These are phyloP conservation scores for Lactifluus volemus DNA, from an alignment of 768 basidiomycete species.

Conservation along the genomic window DNA sequence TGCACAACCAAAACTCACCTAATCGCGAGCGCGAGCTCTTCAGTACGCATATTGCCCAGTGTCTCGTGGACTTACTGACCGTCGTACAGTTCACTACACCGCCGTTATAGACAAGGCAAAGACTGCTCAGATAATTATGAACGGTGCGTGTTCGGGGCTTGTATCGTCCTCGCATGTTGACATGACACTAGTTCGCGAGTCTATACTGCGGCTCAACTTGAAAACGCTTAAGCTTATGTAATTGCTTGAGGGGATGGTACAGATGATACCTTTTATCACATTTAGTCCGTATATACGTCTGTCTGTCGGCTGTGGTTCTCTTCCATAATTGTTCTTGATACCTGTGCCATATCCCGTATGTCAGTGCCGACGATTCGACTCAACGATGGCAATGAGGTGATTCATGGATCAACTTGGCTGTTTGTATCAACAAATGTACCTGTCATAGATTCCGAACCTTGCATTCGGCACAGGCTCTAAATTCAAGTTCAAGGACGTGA, in stretches of 20 bases:
- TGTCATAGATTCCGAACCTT: conserved; percentile 45
- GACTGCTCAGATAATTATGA: conserved; percentile 65
- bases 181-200: conserved; percentile 37
- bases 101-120: conserved; percentile 73
- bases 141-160: conserved; percentile 37
- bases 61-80: background rate
- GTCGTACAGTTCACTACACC: conserved; percentile 58
- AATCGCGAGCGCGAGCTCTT: conserved; percentile 68
- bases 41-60: conserved; percentile 36
- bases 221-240: conserved; percentile 46
- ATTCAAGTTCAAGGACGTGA: conserved; percentile 37
- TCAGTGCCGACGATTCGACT: conserved; percentile 26
- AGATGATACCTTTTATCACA: background rate
- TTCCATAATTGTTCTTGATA: background rate
- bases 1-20: conserved; percentile 59
- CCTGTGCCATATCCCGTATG: too few species aligned
- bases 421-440: background rate
- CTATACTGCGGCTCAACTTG: conserved; percentile 59
- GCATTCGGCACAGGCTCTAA: conserved; percentile 54
- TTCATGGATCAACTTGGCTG: background rate
- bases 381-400: conserved; percentile 32
- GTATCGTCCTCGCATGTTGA: background rate
- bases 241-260: background rate
- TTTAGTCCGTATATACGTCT: conserved; percentile 4
- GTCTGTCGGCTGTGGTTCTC: background rate